Evolutionary conservation across 2,329 filamentous ascomycete species (phyloP).

Genomic region (Cytospora chrysosperma): DNA sequence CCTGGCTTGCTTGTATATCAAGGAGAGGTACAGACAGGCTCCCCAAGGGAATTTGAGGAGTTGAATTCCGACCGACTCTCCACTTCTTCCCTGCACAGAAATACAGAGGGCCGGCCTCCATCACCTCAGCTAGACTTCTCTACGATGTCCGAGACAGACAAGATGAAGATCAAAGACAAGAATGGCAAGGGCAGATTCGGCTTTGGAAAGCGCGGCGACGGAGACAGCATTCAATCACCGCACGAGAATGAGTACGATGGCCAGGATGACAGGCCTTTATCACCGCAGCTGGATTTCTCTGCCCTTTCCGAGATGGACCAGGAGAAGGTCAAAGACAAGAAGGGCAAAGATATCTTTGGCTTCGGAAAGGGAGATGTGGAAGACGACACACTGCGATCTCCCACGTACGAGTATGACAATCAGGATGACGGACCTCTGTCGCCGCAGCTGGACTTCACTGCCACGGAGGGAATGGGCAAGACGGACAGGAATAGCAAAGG

Average conservation of each 20-base stretch:
- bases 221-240: background rate
- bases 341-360: background rate
- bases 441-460: background rate
- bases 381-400: background rate
- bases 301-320: background rate
- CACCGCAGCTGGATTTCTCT: background rate
- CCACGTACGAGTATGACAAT: background rate
- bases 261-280: background rate
- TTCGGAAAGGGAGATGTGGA: background rate
- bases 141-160: background rate
- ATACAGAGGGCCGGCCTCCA: background rate
- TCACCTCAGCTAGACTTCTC: background rate
- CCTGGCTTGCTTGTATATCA: slow-evolving; percentile 1
- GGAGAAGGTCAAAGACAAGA: background rate
- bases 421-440: background rate
- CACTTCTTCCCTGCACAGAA: background rate
- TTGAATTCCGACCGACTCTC: background rate
- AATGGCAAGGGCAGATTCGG: background rate
- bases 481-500: slow-evolving; percentile 8
- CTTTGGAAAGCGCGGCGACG: background rate
- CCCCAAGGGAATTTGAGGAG: background rate
- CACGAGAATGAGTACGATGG: background rate
- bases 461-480: background rate
- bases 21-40: background rate
- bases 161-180: background rate